Evolutionary conservation across 305 asterid genomes (phyloP), one percentile per base, ranked within the genome.

Genomic region (Fraxinus velutina): DNA sequence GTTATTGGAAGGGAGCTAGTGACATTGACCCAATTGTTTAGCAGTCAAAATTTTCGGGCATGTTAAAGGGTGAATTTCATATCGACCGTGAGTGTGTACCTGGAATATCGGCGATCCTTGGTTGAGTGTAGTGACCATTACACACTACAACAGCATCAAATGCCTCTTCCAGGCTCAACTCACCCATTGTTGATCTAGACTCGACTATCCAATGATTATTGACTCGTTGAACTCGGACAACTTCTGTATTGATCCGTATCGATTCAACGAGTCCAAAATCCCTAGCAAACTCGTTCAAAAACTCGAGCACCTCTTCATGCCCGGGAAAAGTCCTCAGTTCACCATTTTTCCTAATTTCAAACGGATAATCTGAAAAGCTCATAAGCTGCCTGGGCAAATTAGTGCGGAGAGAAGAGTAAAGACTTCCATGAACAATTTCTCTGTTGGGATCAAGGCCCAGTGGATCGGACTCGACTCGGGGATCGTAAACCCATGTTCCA

Each of bases 101-200:
- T 85, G 88, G 88, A 68, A 94, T 77, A 74, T 78, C 36, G 6
- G 97, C 92, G 0, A 88, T 2, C 57, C 55, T 88, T 1, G 97
- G 92, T 47, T 85, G 82, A 6, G 94, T 90, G 74, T 76, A 17
- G 75, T 90, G 93, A 6, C 97, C 97, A 80, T 44, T 91, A 73
- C 96, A 91, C 73, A 92, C 85, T 70, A 92, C 94, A 0, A 91
- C 93, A 0, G 95, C 96, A 70, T 89, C 94, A 88, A 90, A 94
- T 15, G 80, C 2, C 24, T 88, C 78, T 64, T 87, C 94, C 3
- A 76, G 86, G 5, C 79, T 78, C 72, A 4, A 30, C 29, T 34
- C 88, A 6, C 4, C 71, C 6, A 15, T 29, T 12, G 17, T 44
- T 44, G 57, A 44, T 44, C 84, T 90, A 4, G 86, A 89, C 80